A percentile compares a stretch with the other conserved stretches of the same genome.
Evolutionary conservation across 192 early-diverging fungal genomes (phyloP).

Genomic region (Phlyctochytrium arcticum): DNA sequence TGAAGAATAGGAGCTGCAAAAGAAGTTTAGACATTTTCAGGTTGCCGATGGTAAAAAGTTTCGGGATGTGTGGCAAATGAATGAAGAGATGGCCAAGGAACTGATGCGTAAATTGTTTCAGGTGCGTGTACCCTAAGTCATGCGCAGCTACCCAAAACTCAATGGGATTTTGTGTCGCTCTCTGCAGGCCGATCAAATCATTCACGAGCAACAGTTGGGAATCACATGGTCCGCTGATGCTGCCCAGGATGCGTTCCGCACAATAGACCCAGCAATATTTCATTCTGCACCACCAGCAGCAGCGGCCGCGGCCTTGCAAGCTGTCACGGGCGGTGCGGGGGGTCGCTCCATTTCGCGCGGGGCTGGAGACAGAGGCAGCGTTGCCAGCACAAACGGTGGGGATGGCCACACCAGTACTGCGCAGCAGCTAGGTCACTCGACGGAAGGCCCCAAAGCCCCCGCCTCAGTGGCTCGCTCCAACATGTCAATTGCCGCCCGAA

Average conservation of each 20-base stretch:
- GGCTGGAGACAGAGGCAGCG: background rate
- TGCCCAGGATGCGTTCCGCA: slow-evolving; percentile 40
- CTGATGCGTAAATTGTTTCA: slow-evolving; percentile 52
- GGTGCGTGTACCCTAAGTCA: background rate
- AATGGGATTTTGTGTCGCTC: background rate
- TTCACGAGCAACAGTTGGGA: slow-evolving; percentile 57
- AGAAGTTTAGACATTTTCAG: slow-evolving; percentile 58
- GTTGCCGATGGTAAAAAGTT: slow-evolving; percentile 43
- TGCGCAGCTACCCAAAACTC: background rate
- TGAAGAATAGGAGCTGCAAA: slow-evolving; percentile 50
- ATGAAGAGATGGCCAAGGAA: slow-evolving; percentile 47
- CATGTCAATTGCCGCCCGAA: slow-evolving; percentile 7
- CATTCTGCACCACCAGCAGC: slow-evolving; percentile 2
- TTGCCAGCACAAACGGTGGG: background rate
- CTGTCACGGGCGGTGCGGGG: background rate
- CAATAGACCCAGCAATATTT: slow-evolving; percentile 33
- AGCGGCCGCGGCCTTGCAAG: background rate
- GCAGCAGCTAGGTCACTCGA: background rate
- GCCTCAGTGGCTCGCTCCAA: background rate
- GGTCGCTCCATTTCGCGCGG: background rate
- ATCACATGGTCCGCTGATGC: slow-evolving; percentile 40
- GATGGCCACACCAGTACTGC: background rate
- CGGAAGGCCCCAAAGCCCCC: background rate
- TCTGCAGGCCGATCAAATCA: slow-evolving; percentile 45
- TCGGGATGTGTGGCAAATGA: slow-evolving; percentile 53